These are phyloP conservation scores for Sphaerulina vaccinii DNA, from an alignment of 2,329 filamentous ascomycete genomes.

Conservation along the genomic window DNA sequence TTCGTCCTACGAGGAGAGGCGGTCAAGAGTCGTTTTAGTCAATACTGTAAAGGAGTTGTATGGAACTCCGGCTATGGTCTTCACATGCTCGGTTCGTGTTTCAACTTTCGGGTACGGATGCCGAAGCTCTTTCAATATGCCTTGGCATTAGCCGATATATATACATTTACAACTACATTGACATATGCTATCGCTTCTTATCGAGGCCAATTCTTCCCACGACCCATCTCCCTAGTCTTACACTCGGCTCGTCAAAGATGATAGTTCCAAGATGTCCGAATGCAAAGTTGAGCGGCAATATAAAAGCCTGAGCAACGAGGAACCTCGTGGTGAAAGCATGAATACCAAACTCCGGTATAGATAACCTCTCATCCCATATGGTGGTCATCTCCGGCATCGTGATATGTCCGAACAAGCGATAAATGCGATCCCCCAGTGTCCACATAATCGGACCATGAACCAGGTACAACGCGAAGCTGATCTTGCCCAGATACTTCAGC, in stretches of 20 bases:
- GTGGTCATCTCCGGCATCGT: slow-evolving; percentile 12
- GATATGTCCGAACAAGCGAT: slow-evolving; percentile 46
- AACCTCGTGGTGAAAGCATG: slow-evolving; percentile 52
- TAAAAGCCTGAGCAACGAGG: slow-evolving; percentile 56
- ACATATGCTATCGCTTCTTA: slow-evolving; percentile 9
- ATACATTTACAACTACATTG: not conserved
- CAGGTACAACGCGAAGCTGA: slow-evolving; percentile 62
- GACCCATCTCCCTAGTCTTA: slow-evolving; percentile 58
- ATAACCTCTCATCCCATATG: slow-evolving; percentile 20
- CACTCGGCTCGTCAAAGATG: slow-evolving; percentile 55
- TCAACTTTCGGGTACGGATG: slow-evolving; percentile 1
- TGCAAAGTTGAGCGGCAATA: slow-evolving; percentile 56
- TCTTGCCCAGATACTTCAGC: slow-evolving; percentile 60
- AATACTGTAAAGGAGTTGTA: too few species aligned
- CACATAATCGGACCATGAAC: slow-evolving; percentile 60
- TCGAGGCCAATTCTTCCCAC: slow-evolving; percentile 38
- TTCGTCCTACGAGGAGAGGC: too few species aligned
- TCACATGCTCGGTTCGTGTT: slow-evolving; percentile 10
- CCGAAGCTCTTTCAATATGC: too few species aligned
- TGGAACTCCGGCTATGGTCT: too few species aligned
- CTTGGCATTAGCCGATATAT: too few species aligned
- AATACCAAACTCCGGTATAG: slow-evolving; percentile 54
- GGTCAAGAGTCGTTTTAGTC: too few species aligned
- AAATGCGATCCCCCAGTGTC: slow-evolving; percentile 54
- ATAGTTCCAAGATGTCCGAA: slow-evolving; percentile 59